These are phyloP conservation scores for Puccinia triticina DNA, from an alignment of 1,284 basidiomycete species.

Conservation along the genomic window DNA sequence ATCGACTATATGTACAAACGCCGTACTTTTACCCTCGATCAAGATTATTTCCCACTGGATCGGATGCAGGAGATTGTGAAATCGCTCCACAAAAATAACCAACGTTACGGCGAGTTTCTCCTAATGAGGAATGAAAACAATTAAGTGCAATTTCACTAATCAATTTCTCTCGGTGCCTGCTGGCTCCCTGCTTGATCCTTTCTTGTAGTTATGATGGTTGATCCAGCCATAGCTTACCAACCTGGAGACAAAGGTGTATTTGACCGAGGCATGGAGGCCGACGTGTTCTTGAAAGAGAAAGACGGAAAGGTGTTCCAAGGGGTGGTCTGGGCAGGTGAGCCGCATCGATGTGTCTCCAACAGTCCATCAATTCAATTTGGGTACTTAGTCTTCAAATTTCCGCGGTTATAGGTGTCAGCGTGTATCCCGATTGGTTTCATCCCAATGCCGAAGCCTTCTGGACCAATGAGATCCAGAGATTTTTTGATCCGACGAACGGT, in stretches of 20 bases:
- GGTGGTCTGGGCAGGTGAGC: constrained; percentile 73
- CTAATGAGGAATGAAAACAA: background rate
- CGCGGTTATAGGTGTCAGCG: background rate
- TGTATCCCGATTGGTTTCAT: constrained; percentile 69
- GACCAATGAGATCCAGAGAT: constrained; percentile 68
- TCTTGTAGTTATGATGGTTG: constrained; percentile 70
- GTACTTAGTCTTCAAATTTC: background rate
- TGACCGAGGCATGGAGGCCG: constrained; percentile 66
- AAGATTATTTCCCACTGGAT: constrained; percentile 69
- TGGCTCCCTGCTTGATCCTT: no score
- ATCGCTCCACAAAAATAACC: constrained; percentile 67
- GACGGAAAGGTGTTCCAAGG: constrained; percentile 68
- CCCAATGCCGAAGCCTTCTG: constrained; percentile 67
- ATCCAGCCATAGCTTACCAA: constrained; percentile 70
- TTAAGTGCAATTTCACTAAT: no score
- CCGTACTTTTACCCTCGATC: constrained; percentile 71
- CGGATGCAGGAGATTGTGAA: constrained; percentile 70
- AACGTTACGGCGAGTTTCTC: constrained; percentile 62
- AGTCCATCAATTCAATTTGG: background rate
- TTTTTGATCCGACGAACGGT: constrained; percentile 63
- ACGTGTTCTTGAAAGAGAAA: constrained; percentile 69
- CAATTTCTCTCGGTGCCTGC: no score
- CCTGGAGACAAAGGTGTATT: constrained; percentile 66
- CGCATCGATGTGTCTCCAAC: constrained; percentile 65
- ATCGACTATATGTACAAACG: constrained; percentile 72